phyloP scores from a whole-genome alignment of 768 basidiomycete species.

The Suillus discolor region DNA sequence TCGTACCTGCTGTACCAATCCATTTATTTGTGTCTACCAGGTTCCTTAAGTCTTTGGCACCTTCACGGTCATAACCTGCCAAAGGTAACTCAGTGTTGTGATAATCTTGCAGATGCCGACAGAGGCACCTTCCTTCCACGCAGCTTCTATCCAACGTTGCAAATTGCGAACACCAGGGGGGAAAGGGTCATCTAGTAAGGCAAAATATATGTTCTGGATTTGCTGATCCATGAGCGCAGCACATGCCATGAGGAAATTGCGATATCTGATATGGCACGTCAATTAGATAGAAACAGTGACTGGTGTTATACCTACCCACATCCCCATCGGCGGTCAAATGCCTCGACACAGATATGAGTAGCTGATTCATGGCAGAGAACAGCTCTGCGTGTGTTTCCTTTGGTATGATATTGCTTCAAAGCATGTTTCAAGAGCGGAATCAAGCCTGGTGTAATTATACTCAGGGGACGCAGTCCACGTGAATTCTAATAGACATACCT shows the following conservation, averaged over 20 bases:
- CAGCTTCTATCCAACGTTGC: conserved; percentile 79
- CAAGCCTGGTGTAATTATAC: conserved; percentile 45
- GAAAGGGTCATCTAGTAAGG: conserved; percentile 55
- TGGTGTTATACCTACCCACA: conserved; percentile 54
- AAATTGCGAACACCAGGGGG: conserved; percentile 74
- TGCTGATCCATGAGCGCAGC: conserved; percentile 69
- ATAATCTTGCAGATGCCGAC: not conserved
- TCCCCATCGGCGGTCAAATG: conserved; percentile 72
- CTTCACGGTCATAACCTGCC: conserved; percentile 73
- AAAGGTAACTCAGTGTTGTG: not conserved
- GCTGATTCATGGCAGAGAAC: conserved; percentile 64
- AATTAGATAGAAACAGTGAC: not conserved
- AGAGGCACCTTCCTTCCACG: conserved; percentile 67
- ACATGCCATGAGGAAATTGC: conserved; percentile 82
- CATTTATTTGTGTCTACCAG: conserved; percentile 64
- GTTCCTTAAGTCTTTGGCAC: conserved; percentile 59
- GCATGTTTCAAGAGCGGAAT: conserved; percentile 63
- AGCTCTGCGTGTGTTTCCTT: conserved; percentile 54
- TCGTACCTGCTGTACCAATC: conserved; percentile 79
- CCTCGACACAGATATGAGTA: conserved; percentile 59
- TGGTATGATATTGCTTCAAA: conserved; percentile 51
- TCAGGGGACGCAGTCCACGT: conserved; percentile 12
- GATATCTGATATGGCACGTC: conserved; percentile 55
- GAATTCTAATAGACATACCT: conserved; percentile 38
- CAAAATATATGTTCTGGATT: conserved; percentile 61